Evolutionary conservation across 768 basidiomycete species (phyloP), one percentile per base, ranked within the genome.

Genomic region (Termitomyces sp.): DNA sequence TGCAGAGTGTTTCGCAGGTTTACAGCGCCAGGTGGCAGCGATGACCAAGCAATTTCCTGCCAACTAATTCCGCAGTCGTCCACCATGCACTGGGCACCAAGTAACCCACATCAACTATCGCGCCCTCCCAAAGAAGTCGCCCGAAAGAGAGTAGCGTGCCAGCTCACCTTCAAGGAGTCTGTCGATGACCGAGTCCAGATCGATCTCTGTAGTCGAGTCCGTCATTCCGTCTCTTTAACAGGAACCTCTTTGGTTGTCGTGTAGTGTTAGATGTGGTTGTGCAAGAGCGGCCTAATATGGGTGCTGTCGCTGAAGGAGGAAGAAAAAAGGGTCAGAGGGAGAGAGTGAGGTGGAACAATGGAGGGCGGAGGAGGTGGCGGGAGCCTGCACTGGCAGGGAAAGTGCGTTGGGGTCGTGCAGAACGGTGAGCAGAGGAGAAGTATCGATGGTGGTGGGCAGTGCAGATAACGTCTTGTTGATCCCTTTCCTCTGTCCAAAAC

Each of bases 151-250:
- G 52, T 59, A 60, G 57, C 58, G 53, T 60, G 66, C 59, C 55
- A 67, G 72, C 89, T 75, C 79, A 96, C 96, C 96, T 88, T 98
- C 96, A 62, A 98, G 80, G 62, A 98, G 82, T 60, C 94, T 84
- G 86, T 98, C 96, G 69, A 99, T 98, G 80, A 99, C 94, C 74
- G 94, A 95, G 82, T 99, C 96, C 61, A 98, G 85, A 84, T 99
- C 96, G 76, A 99, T 96, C 73, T 98, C 96, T 70, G 88, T 89
- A 60, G 84, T 76, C 64, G 86, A 78, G 68, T 92, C 90, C 69
- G 89, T 85, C 90, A 91, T 91, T 56, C 46, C 67, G 71, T 57
- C 61, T 61, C 46, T 55, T 58, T 59, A 44, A 58, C 53, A 61
- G 29, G 46, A 51, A 59, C 49, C 36, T 53, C 52, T 57, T 59